Conservation (phyloP, 352 stramenopile species). For the Lagenidium sp. region DNA sequence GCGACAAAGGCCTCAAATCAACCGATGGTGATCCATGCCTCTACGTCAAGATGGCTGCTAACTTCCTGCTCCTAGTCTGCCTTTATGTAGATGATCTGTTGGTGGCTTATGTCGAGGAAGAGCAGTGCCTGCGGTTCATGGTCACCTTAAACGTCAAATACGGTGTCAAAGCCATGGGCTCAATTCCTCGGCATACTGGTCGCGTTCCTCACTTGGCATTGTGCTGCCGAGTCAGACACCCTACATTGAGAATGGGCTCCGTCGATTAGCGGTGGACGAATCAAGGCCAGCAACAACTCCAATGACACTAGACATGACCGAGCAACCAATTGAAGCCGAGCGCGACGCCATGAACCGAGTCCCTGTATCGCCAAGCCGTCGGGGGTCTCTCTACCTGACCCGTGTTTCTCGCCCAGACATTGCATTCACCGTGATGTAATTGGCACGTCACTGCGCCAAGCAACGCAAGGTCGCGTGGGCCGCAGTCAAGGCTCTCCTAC, state of each 20-base stretch:
- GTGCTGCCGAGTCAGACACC: not conserved
- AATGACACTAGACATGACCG: conserved; percentile 2
- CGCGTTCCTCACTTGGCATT: not conserved
- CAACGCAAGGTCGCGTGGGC: not conserved
- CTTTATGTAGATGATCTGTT: conserved; percentile 8
- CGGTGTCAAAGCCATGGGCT: conserved; percentile 3
- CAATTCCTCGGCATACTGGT: conserved; percentile 5
- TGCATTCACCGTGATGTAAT: not conserved
- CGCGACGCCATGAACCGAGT: not conserved
- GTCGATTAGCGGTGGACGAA: conserved; percentile 1
- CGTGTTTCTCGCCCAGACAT: not conserved
- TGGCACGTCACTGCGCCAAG: not conserved
- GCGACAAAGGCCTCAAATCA: not conserved
- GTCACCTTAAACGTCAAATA: not conserved
- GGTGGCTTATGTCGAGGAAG: not conserved
- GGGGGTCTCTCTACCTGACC: not conserved
- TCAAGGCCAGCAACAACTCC: not conserved
- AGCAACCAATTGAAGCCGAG: not conserved
- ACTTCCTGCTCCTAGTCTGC: not conserved
- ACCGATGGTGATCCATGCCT: conserved; percentile 1
- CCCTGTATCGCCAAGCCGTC: conserved; percentile 2
- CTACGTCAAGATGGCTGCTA: not conserved
- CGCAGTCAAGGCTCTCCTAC: not conserved
- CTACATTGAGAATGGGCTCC: conserved; percentile 1
- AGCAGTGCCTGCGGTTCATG: not conserved